A percentile compares a stretch with the other conserved stretches of the same genome.
Evolutionary conservation across 129 eudicot species (phyloP).

Genomic region (Flaveria ramosissima): DNA sequence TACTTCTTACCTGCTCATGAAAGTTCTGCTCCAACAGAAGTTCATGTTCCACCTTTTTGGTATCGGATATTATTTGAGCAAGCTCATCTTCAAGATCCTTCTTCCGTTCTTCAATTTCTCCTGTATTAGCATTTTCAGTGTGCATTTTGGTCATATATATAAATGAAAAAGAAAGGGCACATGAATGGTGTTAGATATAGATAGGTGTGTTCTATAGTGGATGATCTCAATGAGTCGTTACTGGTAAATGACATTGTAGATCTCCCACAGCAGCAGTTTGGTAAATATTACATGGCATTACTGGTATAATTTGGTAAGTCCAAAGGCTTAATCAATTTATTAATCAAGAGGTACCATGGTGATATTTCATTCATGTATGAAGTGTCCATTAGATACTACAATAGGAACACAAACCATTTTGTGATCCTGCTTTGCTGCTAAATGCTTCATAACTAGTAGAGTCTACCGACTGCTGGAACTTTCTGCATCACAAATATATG

Average conservation of each 20-base stretch:
- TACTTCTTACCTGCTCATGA: conserved; percentile 48
- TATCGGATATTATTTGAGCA: conserved; percentile 51
- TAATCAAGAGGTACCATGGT: background rate
- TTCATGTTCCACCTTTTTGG: conserved; percentile 45
- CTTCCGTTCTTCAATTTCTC: conserved; percentile 46
- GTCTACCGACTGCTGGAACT: conserved; percentile 46
- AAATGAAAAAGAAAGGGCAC: background rate
- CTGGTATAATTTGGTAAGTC: background rate
- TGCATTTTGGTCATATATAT: conserved; percentile 29
- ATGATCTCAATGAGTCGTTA: background rate
- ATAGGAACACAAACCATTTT: conserved; percentile 37
- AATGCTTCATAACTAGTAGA: conserved; percentile 26
- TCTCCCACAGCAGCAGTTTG: background rate
- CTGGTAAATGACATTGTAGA: background rate
- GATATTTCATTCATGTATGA: background rate
- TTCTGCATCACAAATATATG: conserved; percentile 47
- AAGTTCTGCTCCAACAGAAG: conserved; percentile 46
- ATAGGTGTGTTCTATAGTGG: background rate
- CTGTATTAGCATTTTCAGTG: conserved; percentile 13
- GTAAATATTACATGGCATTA: background rate
- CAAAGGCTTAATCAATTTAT: background rate
- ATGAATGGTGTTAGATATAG: conserved; percentile 8
- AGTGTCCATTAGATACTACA: conserved; percentile 8
- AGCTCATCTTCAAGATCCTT: conserved; percentile 51
- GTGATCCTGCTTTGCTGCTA: conserved; percentile 32